Evolutionary conservation across 495 filamentous ascomycete species (phyloP).

Genomic region (Penicillium chermesinum): DNA sequence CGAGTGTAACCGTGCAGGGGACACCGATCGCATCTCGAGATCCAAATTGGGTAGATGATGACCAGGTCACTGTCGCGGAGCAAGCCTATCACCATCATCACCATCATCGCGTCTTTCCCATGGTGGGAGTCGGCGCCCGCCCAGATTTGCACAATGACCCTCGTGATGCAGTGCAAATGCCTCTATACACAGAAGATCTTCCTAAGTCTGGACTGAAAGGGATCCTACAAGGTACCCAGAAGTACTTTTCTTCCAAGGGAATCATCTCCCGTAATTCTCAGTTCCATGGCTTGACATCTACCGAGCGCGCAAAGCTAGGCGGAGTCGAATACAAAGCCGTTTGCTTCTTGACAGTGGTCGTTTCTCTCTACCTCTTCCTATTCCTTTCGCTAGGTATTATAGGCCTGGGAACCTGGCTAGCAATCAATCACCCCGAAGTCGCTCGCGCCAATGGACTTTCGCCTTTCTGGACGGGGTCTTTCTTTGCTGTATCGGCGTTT

Average conservation of each 20-base stretch:
- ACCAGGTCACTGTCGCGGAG: conserved; percentile 32
- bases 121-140: conserved; percentile 51
- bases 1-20: not conserved
- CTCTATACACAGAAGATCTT: conserved; percentile 9
- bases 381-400: conserved; percentile 70
- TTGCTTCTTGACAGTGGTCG: conserved; percentile 62
- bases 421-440: conserved; percentile 50
- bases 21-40: not conserved
- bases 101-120: conserved; percentile 42
- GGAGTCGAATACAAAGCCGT: conserved; percentile 79
- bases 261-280: conserved; percentile 64
- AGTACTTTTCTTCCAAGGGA: conserved; percentile 40
- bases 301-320: conserved; percentile 67
- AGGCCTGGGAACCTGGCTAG: conserved; percentile 68
- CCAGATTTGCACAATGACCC: conserved; percentile 40
- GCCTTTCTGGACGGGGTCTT: conserved; percentile 51
- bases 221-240: conserved; percentile 28
- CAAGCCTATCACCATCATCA: conserved; percentile 17
- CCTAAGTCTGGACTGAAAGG: conserved; percentile 19
- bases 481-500: conserved; percentile 63
- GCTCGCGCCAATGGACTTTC: conserved; percentile 64
- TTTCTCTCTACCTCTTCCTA: conserved; percentile 67
- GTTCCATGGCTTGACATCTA: conserved; percentile 61
- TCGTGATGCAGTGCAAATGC: conserved; percentile 20
- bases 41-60: conserved; percentile 24